phyloP scores from a whole-genome alignment of 179 eudicot species.

The Patellifolia procumbens region DNA sequence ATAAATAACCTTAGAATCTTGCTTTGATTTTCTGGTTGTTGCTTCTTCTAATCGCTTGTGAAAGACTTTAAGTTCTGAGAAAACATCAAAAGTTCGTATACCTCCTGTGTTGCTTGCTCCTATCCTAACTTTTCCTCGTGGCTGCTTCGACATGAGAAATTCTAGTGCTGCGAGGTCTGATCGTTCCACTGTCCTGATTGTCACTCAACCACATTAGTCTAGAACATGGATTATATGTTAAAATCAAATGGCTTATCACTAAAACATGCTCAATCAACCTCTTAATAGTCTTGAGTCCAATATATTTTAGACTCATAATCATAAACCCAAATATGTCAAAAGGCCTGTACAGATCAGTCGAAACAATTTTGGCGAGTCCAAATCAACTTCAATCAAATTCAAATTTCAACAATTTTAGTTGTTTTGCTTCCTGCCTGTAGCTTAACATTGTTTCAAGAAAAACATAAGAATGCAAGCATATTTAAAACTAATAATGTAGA shows the following conservation, averaged over 20 bases:
- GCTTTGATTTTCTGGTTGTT: constrained; percentile 39
- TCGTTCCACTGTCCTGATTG: constrained; percentile 64
- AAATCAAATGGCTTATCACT: background rate
- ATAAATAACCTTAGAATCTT: constrained; percentile 44
- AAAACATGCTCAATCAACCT: background rate
- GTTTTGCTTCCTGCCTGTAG: too few species aligned
- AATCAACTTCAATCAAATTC: too few species aligned
- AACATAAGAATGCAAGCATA: too few species aligned
- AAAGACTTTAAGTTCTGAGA: constrained; percentile 62
- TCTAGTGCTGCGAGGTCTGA: constrained; percentile 85
- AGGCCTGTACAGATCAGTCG: too few species aligned
- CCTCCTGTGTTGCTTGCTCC: constrained; percentile 79
- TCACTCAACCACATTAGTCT: background rate
- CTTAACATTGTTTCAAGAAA: too few species aligned
- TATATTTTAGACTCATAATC: too few species aligned
- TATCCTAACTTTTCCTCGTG: constrained; percentile 74
- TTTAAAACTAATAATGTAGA: too few species aligned
- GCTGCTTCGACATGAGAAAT: constrained; percentile 90
- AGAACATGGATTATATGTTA: background rate
- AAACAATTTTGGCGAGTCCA: too few species aligned
- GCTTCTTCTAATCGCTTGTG: constrained; percentile 49
- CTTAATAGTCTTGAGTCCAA: too few species aligned
- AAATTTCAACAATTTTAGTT: too few species aligned
- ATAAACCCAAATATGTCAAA: too few species aligned
- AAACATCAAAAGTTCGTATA: constrained; percentile 59